Conservation (phyloP, 352 stramenopile genomes). For the Phytopythium sindhum region DNA sequence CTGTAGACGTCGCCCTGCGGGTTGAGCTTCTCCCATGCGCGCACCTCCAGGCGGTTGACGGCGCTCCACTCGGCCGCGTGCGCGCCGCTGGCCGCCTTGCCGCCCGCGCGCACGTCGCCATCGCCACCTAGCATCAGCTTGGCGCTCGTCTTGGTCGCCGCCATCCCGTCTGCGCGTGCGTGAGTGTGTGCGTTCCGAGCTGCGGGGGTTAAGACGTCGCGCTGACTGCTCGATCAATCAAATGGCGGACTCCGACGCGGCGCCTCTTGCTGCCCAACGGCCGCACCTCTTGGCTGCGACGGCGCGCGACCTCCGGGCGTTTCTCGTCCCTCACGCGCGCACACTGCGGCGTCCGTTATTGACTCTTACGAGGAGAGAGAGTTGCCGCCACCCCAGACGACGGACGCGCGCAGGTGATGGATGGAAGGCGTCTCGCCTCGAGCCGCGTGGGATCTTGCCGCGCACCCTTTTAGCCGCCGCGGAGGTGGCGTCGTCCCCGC, state of each 20-base stretch:
- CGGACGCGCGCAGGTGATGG: background rate
- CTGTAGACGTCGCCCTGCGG: constrained; percentile 79
- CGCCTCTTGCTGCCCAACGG: background rate
- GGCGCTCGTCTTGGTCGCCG: background rate
- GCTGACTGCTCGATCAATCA: constrained; percentile 3
- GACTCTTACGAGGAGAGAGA: background rate
- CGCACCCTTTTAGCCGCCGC: background rate
- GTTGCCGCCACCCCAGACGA: no score
- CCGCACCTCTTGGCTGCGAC: constrained; percentile 1
- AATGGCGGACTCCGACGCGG: background rate
- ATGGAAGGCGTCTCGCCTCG: background rate
- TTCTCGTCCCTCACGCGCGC: background rate
- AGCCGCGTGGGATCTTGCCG: background rate
- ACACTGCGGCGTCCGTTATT: background rate
- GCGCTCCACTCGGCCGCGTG: constrained; percentile 7
- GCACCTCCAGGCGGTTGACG: constrained; percentile 51
- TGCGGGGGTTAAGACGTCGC: background rate
- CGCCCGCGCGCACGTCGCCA: background rate
- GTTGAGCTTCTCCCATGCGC: constrained; percentile 71
- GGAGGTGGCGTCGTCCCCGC: no score
- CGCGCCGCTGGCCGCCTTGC: constrained; percentile 1
- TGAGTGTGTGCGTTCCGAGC: background rate
- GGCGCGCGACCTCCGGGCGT: background rate
- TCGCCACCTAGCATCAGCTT: background rate
- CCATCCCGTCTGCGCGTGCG: background rate